A percentile compares a stretch with the other conserved stretches of the same genome.
These are phyloP conservation scores for Verticillium tricorpus DNA, from an alignment of 2,329 filamentous ascomycete genomes.

Conservation along the genomic window DNA sequence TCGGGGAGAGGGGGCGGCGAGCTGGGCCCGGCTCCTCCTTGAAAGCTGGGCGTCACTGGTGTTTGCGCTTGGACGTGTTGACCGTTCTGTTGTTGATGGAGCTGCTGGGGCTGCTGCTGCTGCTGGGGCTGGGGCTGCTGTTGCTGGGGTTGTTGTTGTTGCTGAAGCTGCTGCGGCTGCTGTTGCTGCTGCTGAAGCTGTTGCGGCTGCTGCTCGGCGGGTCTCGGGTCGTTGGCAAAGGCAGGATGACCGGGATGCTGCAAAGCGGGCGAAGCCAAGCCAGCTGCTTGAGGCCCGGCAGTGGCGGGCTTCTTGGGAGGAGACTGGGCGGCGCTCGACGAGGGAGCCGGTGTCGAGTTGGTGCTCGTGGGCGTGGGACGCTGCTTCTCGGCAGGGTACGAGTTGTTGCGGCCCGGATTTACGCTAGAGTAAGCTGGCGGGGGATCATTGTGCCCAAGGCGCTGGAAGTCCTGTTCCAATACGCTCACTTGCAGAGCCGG, in stretches of 20 bases:
- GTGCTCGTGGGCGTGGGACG: slow-evolving; percentile 32
- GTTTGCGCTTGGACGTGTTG: background rate
- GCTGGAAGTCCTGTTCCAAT: slow-evolving; percentile 82
- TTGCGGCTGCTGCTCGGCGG: slow-evolving; percentile 42
- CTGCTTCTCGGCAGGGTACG: slow-evolving; percentile 79
- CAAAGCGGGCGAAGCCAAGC: slow-evolving; percentile 41
- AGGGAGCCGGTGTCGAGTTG: slow-evolving; percentile 20
- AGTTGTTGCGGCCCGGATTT: slow-evolving; percentile 42
- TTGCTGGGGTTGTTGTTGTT: background rate
- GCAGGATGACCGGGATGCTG: slow-evolving; percentile 74
- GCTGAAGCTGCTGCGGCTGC: slow-evolving; percentile 1
- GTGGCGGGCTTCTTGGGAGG: slow-evolving; percentile 24
- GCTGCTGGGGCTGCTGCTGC: background rate
- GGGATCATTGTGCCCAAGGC: slow-evolving; percentile 76
- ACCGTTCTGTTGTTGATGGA: background rate
- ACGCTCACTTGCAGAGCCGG: slow-evolving; percentile 53
- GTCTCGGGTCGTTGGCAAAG: slow-evolving; percentile 78
- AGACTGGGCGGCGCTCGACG: slow-evolving; percentile 22
- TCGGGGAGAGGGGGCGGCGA: slow-evolving; percentile 92
- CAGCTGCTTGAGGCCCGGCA: slow-evolving; percentile 16
- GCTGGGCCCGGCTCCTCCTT: slow-evolving; percentile 53
- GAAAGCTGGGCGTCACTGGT: slow-evolving; percentile 37
- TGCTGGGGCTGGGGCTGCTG: background rate
- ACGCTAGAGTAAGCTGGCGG: slow-evolving; percentile 95
- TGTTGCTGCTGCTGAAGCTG: slow-evolving; percentile 25